Evolutionary conservation across 1,284 basidiomycete genomes (phyloP), one percentile per base, ranked within the genome.

Genomic region (Boletellus dicymbophilus): DNA sequence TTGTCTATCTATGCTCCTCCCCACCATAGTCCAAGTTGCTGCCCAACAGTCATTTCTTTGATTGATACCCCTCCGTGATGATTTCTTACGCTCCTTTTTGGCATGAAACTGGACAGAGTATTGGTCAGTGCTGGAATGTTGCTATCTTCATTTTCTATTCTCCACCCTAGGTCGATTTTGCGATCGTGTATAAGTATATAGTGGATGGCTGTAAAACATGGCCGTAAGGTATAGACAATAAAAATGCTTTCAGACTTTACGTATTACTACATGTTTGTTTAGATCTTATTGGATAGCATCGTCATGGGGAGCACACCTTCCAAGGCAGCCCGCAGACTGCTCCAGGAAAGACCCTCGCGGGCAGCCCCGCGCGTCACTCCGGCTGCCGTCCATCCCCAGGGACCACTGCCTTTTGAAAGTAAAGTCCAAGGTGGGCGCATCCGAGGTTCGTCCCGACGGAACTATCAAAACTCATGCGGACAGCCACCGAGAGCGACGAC

Each of bases 221-320:
- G 60, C 64, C 69, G 49, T 57, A 65, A 62, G 48, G 41, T 57
- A 73, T 72, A 75, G 72, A 75, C 59, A 62, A 64, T 66, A 58
- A 57, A 62, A 44, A 31, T 56, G 44, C 53, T 55, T 41, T 50
- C 44, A 40, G 36, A 52, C 38, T 27, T 4, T 12, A n/a, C n/a
- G n/a, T n/a, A n/a, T n/a, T n/a, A n/a, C n/a, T n/a, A n/a, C n/a
- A n/a, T n/a, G n/a, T n/a, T n/a, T n/a, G n/a, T n/a, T n/a, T n/a
- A n/a, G n/a, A n/a, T n/a, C n/a, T n/a, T n/a, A n/a, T n/a, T n/a
- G n/a, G n/a, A n/a, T n/a, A n/a, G n/a, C n/a, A n/a, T n/a, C n/a
- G n/a, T n/a, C n/a, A 93, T 93, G 90, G 91, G 90, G 20, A 75
- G 75, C 33, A 72, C 78, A 46, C 66, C 82, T 20, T 93, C 90